Conservation (phyloP, 345 rosid genomes). For the Acer saccharum region DNA sequence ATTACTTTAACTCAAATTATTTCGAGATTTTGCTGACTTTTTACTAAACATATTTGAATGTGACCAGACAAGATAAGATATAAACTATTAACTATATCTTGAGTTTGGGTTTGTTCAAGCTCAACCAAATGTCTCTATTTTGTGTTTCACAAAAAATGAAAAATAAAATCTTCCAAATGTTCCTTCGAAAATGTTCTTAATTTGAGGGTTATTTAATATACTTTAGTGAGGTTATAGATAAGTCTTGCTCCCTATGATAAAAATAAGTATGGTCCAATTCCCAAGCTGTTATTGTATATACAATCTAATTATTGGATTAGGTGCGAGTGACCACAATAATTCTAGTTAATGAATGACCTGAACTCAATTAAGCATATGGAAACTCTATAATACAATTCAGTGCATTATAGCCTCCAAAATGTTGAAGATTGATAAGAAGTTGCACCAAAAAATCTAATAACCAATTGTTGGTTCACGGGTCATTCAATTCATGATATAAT, state of each 20-base stretch:
- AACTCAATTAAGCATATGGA: not conserved
- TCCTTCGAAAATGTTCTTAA: no score
- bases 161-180: not conserved
- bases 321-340: not conserved
- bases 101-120: not conserved
- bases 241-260: no score
- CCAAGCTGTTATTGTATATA: no score
- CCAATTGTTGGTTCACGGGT: constrained; percentile 28
- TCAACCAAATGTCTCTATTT: not conserved
- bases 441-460: constrained; percentile 6
- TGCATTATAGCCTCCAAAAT: not conserved
- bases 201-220: no score
- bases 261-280: not conserved
- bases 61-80: not conserved
- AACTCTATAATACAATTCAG: not conserved
- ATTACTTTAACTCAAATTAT: not conserved
- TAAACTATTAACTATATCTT: not conserved
- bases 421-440: constrained; percentile 9
- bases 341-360: not conserved
- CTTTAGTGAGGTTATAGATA: no score
- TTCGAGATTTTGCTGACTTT: not conserved
- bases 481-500: constrained; percentile 15
- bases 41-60: not conserved
- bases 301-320: not conserved
- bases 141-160: not conserved